These are phyloP conservation scores for Epichloe amarillans DNA, from an alignment of 2,329 filamentous ascomycete genomes.

Conservation along the genomic window DNA sequence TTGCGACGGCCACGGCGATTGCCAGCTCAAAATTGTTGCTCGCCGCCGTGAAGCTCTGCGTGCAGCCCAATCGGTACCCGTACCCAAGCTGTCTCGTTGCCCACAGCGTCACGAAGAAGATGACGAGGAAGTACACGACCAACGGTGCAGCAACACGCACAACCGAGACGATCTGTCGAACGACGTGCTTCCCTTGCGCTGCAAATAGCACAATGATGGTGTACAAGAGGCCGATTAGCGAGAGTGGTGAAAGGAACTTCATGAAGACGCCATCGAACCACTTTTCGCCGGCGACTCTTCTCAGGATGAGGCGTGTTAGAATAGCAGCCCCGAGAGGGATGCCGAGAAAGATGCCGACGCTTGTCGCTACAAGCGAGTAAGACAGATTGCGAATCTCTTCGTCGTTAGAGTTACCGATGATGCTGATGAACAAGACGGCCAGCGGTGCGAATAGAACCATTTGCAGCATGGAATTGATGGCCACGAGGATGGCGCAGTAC, in stretches of 20 bases:
- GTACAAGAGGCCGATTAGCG: slow-evolving; percentile 71
- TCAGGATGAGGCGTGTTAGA: slow-evolving; percentile 54
- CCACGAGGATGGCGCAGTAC: slow-evolving; percentile 72
- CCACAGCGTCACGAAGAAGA: slow-evolving; percentile 59
- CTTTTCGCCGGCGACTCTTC: slow-evolving; percentile 35
- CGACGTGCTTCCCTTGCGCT: slow-evolving; percentile 62
- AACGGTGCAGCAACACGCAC: slow-evolving; percentile 69
- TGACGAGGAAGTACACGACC: slow-evolving; percentile 63
- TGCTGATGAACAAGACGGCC: slow-evolving; percentile 53
- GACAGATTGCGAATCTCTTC: slow-evolving; percentile 23
- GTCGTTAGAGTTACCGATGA: slow-evolving; percentile 41
- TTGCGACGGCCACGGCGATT: slow-evolving; percentile 75
- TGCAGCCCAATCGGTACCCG: slow-evolving; percentile 54
- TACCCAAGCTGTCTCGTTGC: slow-evolving; percentile 55
- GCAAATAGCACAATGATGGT: slow-evolving; percentile 81
- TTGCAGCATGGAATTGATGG: slow-evolving; percentile 61
- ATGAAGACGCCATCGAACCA: slow-evolving; percentile 61
- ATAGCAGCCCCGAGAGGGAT: slow-evolving; percentile 72
- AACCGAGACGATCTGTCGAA: slow-evolving; percentile 73
- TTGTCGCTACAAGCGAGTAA: slow-evolving; percentile 61
- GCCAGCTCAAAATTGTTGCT: slow-evolving; percentile 92
- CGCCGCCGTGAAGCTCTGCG: slow-evolving; percentile 77
- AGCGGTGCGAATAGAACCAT: slow-evolving; percentile 61
- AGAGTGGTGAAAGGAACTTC: slow-evolving; percentile 57
- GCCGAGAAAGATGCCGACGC: slow-evolving; percentile 72